Evolutionary conservation across 2,329 filamentous ascomycete species (phyloP), one percentile per base, ranked within the genome.

Genomic region (Paecilomyces sp.): DNA sequence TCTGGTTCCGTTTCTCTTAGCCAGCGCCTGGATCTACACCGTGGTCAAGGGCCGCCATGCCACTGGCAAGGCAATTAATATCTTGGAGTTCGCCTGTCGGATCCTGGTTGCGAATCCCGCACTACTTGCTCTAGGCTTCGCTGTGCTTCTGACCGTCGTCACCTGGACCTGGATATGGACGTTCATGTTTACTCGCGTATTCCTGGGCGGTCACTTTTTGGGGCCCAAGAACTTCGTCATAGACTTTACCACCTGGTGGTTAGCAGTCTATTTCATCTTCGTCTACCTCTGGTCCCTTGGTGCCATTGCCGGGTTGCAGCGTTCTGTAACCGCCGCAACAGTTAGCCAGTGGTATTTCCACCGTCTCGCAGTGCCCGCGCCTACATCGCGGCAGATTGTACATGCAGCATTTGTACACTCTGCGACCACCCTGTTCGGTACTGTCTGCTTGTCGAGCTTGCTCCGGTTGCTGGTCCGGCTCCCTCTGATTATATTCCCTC

Each of bases 321-420:
- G 94, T 60, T 88, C 91, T 24, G 94, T 92, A 15, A 96, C 93
- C 13, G 93, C 92, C 25, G 94, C 94, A 11, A 96, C 93, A 0
- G 93, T 97, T 25, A 96, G 91, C 50, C 94, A 99, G 75, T 99
- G 94, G 94, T 99, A 99, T 76, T 99, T 97, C 75, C 93, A 97
- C 75, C 91, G 94, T 63, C 89, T 95, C 67, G 86, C 87, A 3
- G 84, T 87, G 11, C 91, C 93, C 4, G 81, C 88, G 8, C 87
- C 92, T 2, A 87, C 90, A 0, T 92, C 91, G 1, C 82, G 83
- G 59, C 88, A 92, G 58, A 88, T 97, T 55, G 91, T 97, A 28
- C 81, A 85, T 62, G 93, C 92, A 6, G 93, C 92, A 13, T 80
- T 96, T 53, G 81, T 82, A 56, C 94, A 99, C 76, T 88, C 92